Evolutionary conservation across 768 basidiomycete species (phyloP), one percentile per base, ranked within the genome.

Genomic region (Sarcomyxa edulis): DNA sequence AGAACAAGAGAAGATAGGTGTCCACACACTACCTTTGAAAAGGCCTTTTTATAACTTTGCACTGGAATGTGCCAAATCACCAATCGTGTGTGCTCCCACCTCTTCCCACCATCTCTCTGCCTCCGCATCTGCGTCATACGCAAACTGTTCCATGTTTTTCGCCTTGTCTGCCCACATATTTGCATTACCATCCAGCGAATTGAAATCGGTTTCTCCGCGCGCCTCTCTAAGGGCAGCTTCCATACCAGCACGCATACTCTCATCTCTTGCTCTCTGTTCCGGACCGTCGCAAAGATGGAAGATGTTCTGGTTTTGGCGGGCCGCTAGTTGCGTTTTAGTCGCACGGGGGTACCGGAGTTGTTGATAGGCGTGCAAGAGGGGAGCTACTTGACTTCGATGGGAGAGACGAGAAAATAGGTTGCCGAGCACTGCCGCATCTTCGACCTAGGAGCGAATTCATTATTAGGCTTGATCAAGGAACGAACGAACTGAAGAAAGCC

Each of bases 111-210:
- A 80, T 39, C 48, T 48, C 31, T 77, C 71, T 5, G 66, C 74
- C 24, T 59, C 73, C 7, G 19, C 53, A 31, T 78, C 75, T 0
- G 74, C 72, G 41, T 79, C 76, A 43, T 78, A 78, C 10, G 64
- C 62, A 53, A 77, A 80, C 48, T 72, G 68, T 4, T 46, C 47
- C 24, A 32, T 40, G 37, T 55, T 77, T 64, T 75, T 76, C 35
- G 51, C 55, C 48, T 61, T 65, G 50, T 81, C 77, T 5, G 76
- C 74, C 78, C 78, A 79, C 44, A 74, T 65, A 44, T 79, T 79
- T 40, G 64, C 59, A 46, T 69, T 75, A 18, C 61, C 60, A 11
- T 19, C 40, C 43, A 46, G 36, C 42, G 44, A 20, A 20, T 30
- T 21, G 31, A 34, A 18, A 28, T 32, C 9, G 5, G 10, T n/a